Base-by-base conservation (phyloP, 495 filamentous ascomycete species). In the Penicillium alfredii region DNA sequence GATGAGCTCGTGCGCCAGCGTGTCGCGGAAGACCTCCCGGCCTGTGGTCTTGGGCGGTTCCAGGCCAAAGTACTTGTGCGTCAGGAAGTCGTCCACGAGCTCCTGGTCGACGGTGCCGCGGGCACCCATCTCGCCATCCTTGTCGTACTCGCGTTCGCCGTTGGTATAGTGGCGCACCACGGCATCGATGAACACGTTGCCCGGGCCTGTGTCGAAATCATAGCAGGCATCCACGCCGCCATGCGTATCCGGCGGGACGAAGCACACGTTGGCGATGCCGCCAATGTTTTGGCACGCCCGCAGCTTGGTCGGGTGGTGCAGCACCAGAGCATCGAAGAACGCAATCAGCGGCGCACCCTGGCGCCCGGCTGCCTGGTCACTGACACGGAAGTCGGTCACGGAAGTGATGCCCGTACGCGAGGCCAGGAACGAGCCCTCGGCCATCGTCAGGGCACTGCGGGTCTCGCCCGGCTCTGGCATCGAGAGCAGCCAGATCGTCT, bases 261-360 rank as follows among this genome's bases (percentile, higher is more conserved):
- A 76, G 55, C 71, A 77, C 16, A 78, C 69, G 44, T 78, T 78
- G 23, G 68, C 72, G 25, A 78, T 77, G 6, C 74, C 72, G 35
- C 74, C 72, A 41, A 77, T 77, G 46, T 79, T 79, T 53, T 78
- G 74, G 45, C 72, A 77, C 7, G 66, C 68, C 29, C 73, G 69
- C 3, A 71, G 42, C 47, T 75, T 77, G 8, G 65, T 74, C 5
- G 73, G 74, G 35, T 78, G 72, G 30, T 73, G 71, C 14, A 77
- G 58, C 9, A 78, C 41, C 6, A 77, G 47, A 1, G 68, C 66
- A 33, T 77, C 71, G 15, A 72, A 61, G 35, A 68, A 65, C 2
- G 64, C 65, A 44, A 68, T 66, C 14, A 71, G 42, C 4, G 66
- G 67, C 1, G 65, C 65, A 2, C 66, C 64, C 38, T 71, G 67